Conservation (phyloP, 495 filamentous ascomycete species). For the Hypoxylon trugodes region DNA sequence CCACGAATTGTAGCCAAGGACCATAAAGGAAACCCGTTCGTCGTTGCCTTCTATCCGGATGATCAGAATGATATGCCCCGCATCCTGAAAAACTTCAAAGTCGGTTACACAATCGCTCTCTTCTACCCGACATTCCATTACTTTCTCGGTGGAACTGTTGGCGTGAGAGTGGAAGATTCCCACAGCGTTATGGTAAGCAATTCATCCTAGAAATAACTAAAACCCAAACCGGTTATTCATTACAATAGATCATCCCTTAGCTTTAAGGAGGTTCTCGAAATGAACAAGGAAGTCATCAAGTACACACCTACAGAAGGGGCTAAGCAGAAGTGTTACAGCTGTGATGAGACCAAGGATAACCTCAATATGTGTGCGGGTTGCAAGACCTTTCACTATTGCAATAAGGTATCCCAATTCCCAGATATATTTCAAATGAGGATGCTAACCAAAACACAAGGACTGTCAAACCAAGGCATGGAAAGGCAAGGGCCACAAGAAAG, state of each 20-base stretch:
- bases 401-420: constrained; percentile 8
- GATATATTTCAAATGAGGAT: not conserved
- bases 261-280: constrained; percentile 17
- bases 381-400: constrained; percentile 19
- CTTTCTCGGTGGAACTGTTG: constrained; percentile 21
- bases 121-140: constrained; percentile 21
- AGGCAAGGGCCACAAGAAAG: constrained; percentile 21
- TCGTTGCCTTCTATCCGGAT: constrained; percentile 27
- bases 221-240: not conserved
- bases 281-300: constrained; percentile 26
- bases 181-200: constrained; percentile 7
- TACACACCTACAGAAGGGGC: not conserved
- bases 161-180: constrained; percentile 20
- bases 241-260: constrained; percentile 18
- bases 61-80: constrained; percentile 21
- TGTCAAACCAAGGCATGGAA: constrained; percentile 26
- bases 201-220: not conserved
- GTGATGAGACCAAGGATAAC: constrained; percentile 4
- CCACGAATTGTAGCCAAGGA: constrained; percentile 30
- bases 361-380: constrained; percentile 16
- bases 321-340: constrained; percentile 17
- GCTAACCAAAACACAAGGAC: constrained; percentile 11
- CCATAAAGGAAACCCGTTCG: constrained; percentile 7
- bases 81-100: constrained; percentile 18
- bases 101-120: constrained; percentile 29